A percentile compares a stretch with the other conserved stretches of the same genome.
phyloP scores from a whole-genome alignment of 2,329 filamentous ascomycete genomes.

The Ascomycota sp. region DNA sequence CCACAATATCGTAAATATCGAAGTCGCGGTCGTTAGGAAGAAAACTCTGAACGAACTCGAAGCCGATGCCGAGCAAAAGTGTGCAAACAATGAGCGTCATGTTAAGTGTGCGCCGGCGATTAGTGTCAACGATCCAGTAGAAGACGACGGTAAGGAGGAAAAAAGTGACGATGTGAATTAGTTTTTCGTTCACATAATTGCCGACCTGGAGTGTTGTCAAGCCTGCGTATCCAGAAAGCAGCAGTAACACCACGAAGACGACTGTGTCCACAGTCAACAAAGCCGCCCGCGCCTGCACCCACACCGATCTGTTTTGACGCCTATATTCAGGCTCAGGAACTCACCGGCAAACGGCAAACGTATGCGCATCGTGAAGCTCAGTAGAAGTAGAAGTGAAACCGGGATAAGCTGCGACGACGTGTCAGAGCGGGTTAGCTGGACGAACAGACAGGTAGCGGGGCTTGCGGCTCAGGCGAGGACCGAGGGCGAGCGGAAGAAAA shows the following conservation, averaged over 20 bases:
- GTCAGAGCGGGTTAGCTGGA: too few species aligned
- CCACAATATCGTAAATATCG: slow-evolving; percentile 70
- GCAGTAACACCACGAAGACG: slow-evolving; percentile 47
- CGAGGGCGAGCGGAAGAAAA: too few species aligned
- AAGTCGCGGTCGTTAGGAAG: slow-evolving; percentile 52
- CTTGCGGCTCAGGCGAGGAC: too few species aligned
- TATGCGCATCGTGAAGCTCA: slow-evolving; percentile 45
- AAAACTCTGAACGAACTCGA: slow-evolving; percentile 54
- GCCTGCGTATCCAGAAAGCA: slow-evolving; percentile 60
- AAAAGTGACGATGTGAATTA: slow-evolving; percentile 72
- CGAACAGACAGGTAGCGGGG: too few species aligned
- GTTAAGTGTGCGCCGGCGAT: slow-evolving; percentile 65
- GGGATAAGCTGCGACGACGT: too few species aligned
- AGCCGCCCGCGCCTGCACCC: slow-evolving; percentile 1
- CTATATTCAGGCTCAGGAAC: slow-evolving; percentile 6
- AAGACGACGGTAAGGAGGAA: slow-evolving; percentile 73
- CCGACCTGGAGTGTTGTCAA: slow-evolving; percentile 43
- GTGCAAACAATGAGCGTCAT: slow-evolving; percentile 69
- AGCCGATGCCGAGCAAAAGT: slow-evolving; percentile 46
- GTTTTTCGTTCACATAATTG: slow-evolving; percentile 62
- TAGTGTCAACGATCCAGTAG: slow-evolving; percentile 94
- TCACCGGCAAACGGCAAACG: slow-evolving; percentile 74
- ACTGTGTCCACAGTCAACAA: slow-evolving; percentile 21
- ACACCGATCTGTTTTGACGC: too few species aligned
- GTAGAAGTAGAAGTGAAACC: too few species aligned